phyloP scores from a whole-genome alignment of 257 asterid genomes.

The Solanum medicagineum region DNA sequence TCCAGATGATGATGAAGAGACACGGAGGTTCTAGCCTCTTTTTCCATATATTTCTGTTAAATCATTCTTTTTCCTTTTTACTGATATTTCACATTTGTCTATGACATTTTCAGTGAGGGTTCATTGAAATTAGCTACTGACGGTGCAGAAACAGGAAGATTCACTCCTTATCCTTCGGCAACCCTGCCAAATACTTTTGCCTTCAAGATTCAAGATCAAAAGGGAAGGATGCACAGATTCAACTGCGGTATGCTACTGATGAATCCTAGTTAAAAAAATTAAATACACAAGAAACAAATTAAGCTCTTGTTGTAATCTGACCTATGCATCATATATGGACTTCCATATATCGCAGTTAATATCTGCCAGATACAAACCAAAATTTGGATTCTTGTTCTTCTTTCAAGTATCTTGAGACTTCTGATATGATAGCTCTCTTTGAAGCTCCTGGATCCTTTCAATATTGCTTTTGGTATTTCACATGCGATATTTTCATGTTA shows the following conservation, averaged over 20 bases:
- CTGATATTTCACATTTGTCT: conserved; percentile 10
- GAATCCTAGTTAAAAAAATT: background rate
- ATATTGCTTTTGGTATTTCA: background rate
- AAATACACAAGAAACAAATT: background rate
- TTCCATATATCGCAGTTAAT: background rate
- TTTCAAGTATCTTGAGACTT: background rate
- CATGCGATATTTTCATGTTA: background rate
- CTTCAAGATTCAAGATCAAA: conserved; percentile 83
- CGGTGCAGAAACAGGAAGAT: conserved; percentile 59
- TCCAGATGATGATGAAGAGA: conserved; percentile 81
- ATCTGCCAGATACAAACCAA: background rate
- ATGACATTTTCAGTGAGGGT: conserved; percentile 39
- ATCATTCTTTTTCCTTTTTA: background rate
- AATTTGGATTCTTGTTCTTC: background rate
- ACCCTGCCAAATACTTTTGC: conserved; percentile 38
- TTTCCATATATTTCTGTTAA: background rate
- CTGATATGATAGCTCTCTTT: background rate
- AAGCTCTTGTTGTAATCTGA: background rate
- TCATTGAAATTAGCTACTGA: conserved; percentile 77
- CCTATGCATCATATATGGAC: background rate
- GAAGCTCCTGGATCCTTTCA: background rate
- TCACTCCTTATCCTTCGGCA: conserved; percentile 41
- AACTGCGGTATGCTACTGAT: conserved; percentile 44
- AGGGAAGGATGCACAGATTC: conserved; percentile 90
- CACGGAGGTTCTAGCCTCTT: conserved; percentile 43